Evolutionary conservation across 805 yeast genomes (phyloP).

Genomic region (Lipomyces starkeyi): DNA sequence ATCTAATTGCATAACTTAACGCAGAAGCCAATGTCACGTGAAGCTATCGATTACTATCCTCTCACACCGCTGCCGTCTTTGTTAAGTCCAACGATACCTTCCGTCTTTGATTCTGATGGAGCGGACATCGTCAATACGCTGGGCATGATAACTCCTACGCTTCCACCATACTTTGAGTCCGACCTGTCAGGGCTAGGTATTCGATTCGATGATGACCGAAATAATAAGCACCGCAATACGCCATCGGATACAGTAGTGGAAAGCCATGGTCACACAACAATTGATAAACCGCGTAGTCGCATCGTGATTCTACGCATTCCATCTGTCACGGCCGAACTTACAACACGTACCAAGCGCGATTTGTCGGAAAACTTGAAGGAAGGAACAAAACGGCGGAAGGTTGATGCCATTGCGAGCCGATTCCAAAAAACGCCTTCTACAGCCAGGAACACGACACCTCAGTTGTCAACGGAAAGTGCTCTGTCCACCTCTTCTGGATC

Average conservation of each 20-base stretch:
- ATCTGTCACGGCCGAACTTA: neutral
- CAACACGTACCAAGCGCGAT: neutral
- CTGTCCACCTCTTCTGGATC: neutral
- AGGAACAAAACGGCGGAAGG: constrained; percentile 4
- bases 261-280: neutral
- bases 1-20: neutral
- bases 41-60: constrained; percentile 24
- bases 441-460: neutral
- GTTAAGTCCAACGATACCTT: constrained; percentile 49
- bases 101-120: constrained; percentile 41
- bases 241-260: constrained; percentile 6
- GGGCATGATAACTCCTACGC: constrained; percentile 49
- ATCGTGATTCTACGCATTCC: constrained; percentile 21
- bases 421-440: neutral
- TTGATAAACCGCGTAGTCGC: neutral
- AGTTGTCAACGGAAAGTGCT: neutral
- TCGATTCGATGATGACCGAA: constrained; percentile 10
- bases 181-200: constrained; percentile 19
- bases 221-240: neutral
- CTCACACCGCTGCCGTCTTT: constrained; percentile 45
- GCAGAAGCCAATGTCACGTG: constrained; percentile 4
- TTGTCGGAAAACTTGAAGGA: constrained; percentile 4
- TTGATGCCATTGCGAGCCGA: neutral
- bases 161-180: constrained; percentile 46
- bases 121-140: constrained; percentile 37